Base-by-base conservation (phyloP, 805 yeast genomes). In the Barnettozyma siamensis region DNA sequence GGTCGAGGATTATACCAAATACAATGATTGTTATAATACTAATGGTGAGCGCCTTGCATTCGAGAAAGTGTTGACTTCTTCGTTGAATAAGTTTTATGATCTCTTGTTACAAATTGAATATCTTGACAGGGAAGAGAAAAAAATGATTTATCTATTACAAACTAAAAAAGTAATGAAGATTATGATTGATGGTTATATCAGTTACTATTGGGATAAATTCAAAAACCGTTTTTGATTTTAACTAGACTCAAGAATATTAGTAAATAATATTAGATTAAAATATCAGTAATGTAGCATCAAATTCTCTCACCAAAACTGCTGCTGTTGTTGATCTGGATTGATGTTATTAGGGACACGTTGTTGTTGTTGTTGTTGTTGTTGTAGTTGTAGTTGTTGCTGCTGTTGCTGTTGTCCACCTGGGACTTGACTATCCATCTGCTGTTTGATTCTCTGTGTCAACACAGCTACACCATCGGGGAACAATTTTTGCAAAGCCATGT, bases 401-500 rank as follows among this genome's bases (percentile, higher is more conserved):
- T 33, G 45, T n/a, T 32, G 46, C 26, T 32, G 42, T 23, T 40
- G 42, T 13, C 43, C 40, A 24, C 31, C 34, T 30, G 40, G 30
- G 9, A 28, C 12, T 16, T 35, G 38, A 5, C 29, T 37, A 28
- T 12, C 32, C 44, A 41, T 37, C 35, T 41, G 44, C 26, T 40
- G 43, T 24, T 41, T 41, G 19, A 41, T 37, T 31, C 44, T 33
- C 13, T 41, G 44, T 10, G 44, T 43, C 13, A 42, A 15, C 16
- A 46, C 33, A 11, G 43, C 44, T n/a, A 52, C 55, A 28, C 59
- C 60, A 21, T 52, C 60, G 13, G 60, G 60, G 31, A 57, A 57
- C 28, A 57, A 23, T 31, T 47, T 45, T 31, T 53, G 59, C 21
- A 57, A 28, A 13, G 46, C 50, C 2, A 46, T 26, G 37, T 57